Evolutionary conservation across 78 protist genomes (phyloP).

Genomic region (Dictyostelium intermedium): DNA sequence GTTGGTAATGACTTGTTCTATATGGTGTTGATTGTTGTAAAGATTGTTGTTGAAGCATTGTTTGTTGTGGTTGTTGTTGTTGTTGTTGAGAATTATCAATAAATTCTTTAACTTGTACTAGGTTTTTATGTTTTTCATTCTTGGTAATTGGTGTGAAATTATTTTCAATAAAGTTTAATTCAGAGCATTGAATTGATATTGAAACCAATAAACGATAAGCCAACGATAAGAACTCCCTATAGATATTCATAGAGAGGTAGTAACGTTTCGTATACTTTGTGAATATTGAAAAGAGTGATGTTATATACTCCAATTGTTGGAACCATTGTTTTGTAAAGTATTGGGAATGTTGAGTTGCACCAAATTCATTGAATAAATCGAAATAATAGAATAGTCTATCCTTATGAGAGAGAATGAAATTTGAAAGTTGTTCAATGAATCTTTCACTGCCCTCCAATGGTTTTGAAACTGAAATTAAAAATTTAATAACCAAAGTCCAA

Average conservation of each 20-base stretch:
- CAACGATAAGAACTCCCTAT: neutral
- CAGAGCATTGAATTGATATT: neutral
- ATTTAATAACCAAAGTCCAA: slow-evolving; percentile 12
- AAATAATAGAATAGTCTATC: slow-evolving; percentile 43
- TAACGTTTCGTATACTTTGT: slow-evolving; percentile 49
- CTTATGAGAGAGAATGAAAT: slow-evolving; percentile 45
- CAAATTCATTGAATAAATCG: slow-evolving; percentile 1
- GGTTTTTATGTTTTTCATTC: slow-evolving; percentile 26
- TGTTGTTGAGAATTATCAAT: neutral
- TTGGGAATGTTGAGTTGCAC: slow-evolving; percentile 14
- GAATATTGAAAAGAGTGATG: slow-evolving; percentile 1
- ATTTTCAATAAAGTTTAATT: slow-evolving; percentile 28
- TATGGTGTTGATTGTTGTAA: neutral
- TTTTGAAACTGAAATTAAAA: slow-evolving; percentile 12
- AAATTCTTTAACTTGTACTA: neutral
- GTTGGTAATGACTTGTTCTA: neutral
- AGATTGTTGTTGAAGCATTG: neutral
- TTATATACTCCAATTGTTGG: slow-evolving; percentile 5
- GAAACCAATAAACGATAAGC: neutral
- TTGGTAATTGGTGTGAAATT: slow-evolving; percentile 35
- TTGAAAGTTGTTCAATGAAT: slow-evolving; percentile 21
- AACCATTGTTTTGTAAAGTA: slow-evolving; percentile 29
- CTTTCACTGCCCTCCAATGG: slow-evolving; percentile 11
- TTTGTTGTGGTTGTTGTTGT: neutral
- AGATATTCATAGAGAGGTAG: slow-evolving; percentile 14